Conservation (phyloP, 2,329 filamentous ascomycete genomes). For the Sodiomyces alkalinus region DNA sequence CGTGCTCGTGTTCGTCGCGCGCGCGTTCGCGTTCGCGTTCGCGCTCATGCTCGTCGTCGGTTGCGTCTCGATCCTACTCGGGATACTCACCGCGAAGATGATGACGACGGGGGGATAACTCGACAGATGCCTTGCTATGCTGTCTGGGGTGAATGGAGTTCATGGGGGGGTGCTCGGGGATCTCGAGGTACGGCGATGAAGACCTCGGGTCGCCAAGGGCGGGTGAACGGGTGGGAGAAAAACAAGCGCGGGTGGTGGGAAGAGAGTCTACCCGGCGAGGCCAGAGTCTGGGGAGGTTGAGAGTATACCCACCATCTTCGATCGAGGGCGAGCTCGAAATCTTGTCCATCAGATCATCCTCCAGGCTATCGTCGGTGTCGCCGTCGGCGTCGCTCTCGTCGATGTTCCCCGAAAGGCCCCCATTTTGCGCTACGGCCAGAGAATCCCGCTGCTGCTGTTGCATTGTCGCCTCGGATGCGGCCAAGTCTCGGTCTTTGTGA, state of each 20-base stretch:
- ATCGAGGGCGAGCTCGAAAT: slow-evolving; percentile 98
- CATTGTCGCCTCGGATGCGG: slow-evolving; percentile 11
- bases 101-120: slow-evolving; percentile 21
- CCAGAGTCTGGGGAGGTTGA: slow-evolving; percentile 21
- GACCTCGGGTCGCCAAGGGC: slow-evolving; percentile 17
- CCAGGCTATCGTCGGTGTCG: slow-evolving; percentile 60
- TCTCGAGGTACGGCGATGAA: slow-evolving; percentile 26
- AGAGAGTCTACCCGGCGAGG: slow-evolving; percentile 29
- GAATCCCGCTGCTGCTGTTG: slow-evolving; percentile 27
- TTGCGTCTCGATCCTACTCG: slow-evolving; percentile 10
- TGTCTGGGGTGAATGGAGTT: slow-evolving; percentile 6
- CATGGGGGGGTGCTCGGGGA: slow-evolving; percentile 17
- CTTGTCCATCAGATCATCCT: slow-evolving; percentile 94
- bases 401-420: slow-evolving; percentile 29
- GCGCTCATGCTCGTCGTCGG: slow-evolving; percentile 7
- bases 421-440: slow-evolving; percentile 46
- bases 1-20: slow-evolving; percentile 16
- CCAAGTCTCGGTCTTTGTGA: slow-evolving; percentile 4
- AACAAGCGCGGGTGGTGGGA: slow-evolving; percentile 15
- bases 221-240: slow-evolving; percentile 16
- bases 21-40: slow-evolving; percentile 18
- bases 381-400: slow-evolving; percentile 52
- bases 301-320: slow-evolving; percentile 82
- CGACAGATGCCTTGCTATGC: slow-evolving; percentile 18
- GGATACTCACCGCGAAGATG: slow-evolving; percentile 34